Base-by-base conservation (phyloP, 2,329 filamentous ascomycete genomes). In the Trichoderma oligosporum region DNA sequence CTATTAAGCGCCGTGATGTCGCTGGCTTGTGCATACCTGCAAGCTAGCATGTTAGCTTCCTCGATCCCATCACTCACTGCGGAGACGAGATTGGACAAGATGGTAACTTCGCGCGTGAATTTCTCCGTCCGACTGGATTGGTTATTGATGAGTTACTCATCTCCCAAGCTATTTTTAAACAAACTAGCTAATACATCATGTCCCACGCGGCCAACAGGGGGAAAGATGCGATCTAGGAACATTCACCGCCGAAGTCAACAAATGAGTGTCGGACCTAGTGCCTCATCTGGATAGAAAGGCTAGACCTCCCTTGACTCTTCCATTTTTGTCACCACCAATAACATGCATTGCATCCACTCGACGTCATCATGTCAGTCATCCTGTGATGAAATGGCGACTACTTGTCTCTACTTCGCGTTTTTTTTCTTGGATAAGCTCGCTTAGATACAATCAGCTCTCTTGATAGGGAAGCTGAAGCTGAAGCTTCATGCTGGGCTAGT, bases 1-100 rank as follows among this genome's bases (percentile, higher is more conserved):
- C 56, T 58, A 48, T 29, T 58, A 58, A 58, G 56, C 56, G 56
- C 56, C 56, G 48, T 58, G 56, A 51, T 4, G 22, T 14, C 33
- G 55, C 52, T 57, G 55, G 55, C 31, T 39, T 24, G 29, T 38
- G 31, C 36, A 38, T 42, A 46, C 18, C 56, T 53, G 48, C 48
- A 49, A n/a, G 42, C 56, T 58, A 54, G 49, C 49, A 33, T 35
- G 6, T 53, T 53, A 53, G 41, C 27, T 48, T 22, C 54, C 44
- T 27, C 38, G 24, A 35, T 44, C 48, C 56, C 35, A 45, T 38
- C 56, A 55, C 57, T 46, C 41, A 42, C 36, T 46, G 24, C 52
- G n/a, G 46, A 22, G 33, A 46, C 27, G 18, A 35, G 51, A 59
- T 54, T 41, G 55, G 49, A 42, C 33, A n/a, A 44, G 45, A 35